Conservation (phyloP, 441 rosid genomes). For the Erodium texanum region DNA sequence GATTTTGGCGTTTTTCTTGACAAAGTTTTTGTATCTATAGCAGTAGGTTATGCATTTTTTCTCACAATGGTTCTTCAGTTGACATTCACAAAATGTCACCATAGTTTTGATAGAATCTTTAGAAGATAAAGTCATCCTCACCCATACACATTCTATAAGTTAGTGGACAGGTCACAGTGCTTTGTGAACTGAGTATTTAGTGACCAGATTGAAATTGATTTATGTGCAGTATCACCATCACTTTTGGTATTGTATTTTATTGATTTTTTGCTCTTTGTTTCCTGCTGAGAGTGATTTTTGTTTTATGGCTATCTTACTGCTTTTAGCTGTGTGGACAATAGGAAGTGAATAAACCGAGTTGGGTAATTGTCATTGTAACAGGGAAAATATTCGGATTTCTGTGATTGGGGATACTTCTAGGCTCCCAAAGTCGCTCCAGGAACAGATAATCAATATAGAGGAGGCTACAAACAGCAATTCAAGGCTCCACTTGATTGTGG, state of each 20-base stretch:
- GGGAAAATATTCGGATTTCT: constrained; percentile 41
- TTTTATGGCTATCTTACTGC: too few species aligned
- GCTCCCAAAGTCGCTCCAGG: constrained; percentile 39
- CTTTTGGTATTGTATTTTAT: neutral
- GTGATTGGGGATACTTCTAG: constrained; percentile 60
- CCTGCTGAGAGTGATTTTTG: neutral
- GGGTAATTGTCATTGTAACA: constrained; percentile 13
- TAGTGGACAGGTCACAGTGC: neutral
- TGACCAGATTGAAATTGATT: neutral
- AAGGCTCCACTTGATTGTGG: constrained; percentile 54
- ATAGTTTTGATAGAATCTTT: neutral
- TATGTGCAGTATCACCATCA: neutral
- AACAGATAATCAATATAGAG: constrained; percentile 33
- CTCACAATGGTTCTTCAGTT: neutral
- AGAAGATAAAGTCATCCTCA: neutral
- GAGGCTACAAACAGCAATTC: constrained; percentile 39
- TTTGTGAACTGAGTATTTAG: neutral
- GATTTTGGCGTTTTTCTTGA: neutral
- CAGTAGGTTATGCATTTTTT: neutral
- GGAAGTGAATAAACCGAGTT: too few species aligned
- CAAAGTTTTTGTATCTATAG: neutral
- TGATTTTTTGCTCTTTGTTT: neutral
- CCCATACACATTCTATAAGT: neutral
- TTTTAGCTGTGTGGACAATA: too few species aligned
- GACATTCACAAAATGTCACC: neutral